Evolutionary conservation across 169 alveolate species (phyloP).

Genomic region (Cryptosporidium canis): DNA sequence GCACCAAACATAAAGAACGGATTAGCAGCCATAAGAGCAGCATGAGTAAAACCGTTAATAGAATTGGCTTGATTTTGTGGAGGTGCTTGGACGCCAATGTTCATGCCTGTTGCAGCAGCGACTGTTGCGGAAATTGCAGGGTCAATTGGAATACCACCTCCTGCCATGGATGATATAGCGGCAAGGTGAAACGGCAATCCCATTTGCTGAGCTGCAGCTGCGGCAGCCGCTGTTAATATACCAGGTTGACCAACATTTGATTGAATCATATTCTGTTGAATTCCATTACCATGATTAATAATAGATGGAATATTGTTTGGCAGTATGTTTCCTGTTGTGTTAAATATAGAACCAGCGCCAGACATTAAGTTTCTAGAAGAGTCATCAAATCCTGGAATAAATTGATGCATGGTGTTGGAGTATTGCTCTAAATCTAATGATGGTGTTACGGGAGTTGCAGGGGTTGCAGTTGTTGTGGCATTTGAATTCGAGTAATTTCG

Average conservation of each 20-base stretch:
- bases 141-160: constrained; percentile 45
- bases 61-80: constrained; percentile 18
- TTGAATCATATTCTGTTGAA: constrained; percentile 31
- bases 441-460: constrained; percentile 66
- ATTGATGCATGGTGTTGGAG: constrained; percentile 5
- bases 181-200: constrained; percentile 71
- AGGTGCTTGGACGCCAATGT: constrained; percentile 38
- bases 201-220: constrained; percentile 67
- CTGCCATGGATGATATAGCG: constrained; percentile 56
- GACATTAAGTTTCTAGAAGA: constrained; percentile 24
- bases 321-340: constrained; percentile 36
- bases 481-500: constrained; percentile 19
- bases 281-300: constrained; percentile 7
- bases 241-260: constrained; percentile 2
- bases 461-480: constrained; percentile 57
- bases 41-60: constrained; percentile 33
- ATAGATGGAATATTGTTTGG: constrained; percentile 12
- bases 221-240: constrained; percentile 25
- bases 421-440: constrained; percentile 27
- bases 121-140: constrained; percentile 60
- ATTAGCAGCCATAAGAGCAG: constrained; percentile 53
- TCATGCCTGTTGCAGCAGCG: constrained; percentile 54
- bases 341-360: constrained; percentile 22
- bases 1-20: constrained; percentile 73
- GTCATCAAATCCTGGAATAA: constrained; percentile 60